Base-by-base conservation (phyloP, 116 monocot genomes). In the Trichopus zeylanicus region DNA sequence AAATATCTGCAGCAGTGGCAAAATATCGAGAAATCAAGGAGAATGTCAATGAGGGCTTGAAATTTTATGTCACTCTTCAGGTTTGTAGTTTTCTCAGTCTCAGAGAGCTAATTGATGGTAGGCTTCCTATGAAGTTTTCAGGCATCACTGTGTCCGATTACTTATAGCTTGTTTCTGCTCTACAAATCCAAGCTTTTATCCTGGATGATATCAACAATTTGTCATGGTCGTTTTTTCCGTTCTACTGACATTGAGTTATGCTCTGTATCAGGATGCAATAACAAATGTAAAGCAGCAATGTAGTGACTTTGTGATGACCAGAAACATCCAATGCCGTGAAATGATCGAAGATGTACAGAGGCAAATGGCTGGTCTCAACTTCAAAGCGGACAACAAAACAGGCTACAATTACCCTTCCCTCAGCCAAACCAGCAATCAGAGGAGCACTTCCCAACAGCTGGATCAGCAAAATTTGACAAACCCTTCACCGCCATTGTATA, bases 231-330 rank as follows among this genome's bases (percentile, higher is more conserved):
- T 1, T 29, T 31, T 51, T 31, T 30, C 11, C 16, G 18, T 18
- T 48, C 48, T 10, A 69, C 24, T 51, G 55, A 34, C 26, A 52
- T 35, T 35, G 10, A 49, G 6, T 25, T 48, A 6, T 32, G 29
- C 1, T 52, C 12, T 70, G 4, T 20, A 67, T 60, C 74, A 97
- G 95, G 91, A 97, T 69, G 95, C 95, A 30, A 75, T 97, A 78
- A 79, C 73, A 58, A 90, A 79, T 27, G 63, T 87, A 56, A 97
- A 90, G 76, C 91, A 97, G 53, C 95, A 97, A 62, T 97, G 91
- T 70, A 97, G 91, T 47, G 90, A 97, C 65, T 97, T 87, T 33
- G 73, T 81, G 26, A 90, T 87, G 87, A 81, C 91, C 27, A 84
- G 95, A 51, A 90, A 79, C 65, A 84, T 90, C 47, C 87, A 97